These are phyloP conservation scores for Phytophthora pinifolia DNA, from an alignment of 352 stramenopile species.

Conservation along the genomic window DNA sequence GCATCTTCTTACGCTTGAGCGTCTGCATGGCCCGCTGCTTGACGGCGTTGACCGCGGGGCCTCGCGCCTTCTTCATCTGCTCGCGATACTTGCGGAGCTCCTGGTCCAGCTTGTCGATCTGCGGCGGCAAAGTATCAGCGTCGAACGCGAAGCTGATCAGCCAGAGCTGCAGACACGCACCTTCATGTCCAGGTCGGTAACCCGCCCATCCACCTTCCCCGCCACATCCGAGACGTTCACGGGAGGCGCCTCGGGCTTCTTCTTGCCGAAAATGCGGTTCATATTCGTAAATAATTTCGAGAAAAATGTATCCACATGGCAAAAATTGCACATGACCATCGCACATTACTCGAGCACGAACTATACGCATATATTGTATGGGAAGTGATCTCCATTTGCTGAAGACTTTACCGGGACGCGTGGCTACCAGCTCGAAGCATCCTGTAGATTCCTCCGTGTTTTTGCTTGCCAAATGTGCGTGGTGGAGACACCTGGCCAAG, in stretches of 20 bases:
- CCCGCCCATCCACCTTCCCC: conserved; percentile 68
- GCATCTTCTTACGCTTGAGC: conserved; percentile 91
- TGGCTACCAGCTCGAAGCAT: conserved; percentile 42
- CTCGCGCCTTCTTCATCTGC: conserved; percentile 81
- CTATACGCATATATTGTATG: background rate
- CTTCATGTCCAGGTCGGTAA: conserved; percentile 81
- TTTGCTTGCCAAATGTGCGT: conserved; percentile 40
- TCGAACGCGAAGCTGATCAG: background rate
- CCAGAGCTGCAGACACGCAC: conserved; percentile 24
- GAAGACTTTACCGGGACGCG: conserved; percentile 8
- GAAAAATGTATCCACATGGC: background rate
- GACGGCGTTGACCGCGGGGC: conserved; percentile 63
- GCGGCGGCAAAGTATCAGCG: conserved; percentile 5
- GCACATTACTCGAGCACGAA: too few species aligned
- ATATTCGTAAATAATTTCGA: conserved; percentile 29
- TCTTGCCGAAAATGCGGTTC: conserved; percentile 88
- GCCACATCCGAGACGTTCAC: conserved; percentile 85
- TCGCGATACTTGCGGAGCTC: conserved; percentile 82
- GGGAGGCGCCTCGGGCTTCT: conserved; percentile 66
- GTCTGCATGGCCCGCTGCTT: conserved; percentile 87
- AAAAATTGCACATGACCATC: conserved; percentile 4
- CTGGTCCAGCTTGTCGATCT: conserved; percentile 84
- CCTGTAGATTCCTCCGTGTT: conserved; percentile 76
- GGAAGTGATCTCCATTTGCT: conserved; percentile 1
- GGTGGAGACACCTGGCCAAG: conserved; percentile 28